Evolutionary conservation across 1,284 basidiomycete species (phyloP).

Genomic region (Ceratobasidium sp.): DNA sequence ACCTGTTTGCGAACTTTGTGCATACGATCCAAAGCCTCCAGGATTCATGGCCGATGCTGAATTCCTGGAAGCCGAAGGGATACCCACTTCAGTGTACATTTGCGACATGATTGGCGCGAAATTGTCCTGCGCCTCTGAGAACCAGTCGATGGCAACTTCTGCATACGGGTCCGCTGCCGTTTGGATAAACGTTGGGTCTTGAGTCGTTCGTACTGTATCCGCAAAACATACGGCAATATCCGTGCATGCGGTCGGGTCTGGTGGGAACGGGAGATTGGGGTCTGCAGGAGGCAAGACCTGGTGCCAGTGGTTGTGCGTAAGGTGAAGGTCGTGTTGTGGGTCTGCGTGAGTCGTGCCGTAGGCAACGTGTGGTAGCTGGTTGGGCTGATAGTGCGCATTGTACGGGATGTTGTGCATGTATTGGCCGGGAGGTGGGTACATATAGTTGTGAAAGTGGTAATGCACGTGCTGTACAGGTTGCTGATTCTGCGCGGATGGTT

Average conservation of each 20-base stretch:
- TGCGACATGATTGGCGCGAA: conserved; percentile 10
- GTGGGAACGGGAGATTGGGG: conserved; percentile 29
- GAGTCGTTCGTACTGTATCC: conserved; percentile 14
- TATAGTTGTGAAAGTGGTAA: neutral
- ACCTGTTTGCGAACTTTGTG: too few species aligned
- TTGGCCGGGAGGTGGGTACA: neutral
- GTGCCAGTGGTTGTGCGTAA: conserved; percentile 26
- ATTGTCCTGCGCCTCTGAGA: neutral
- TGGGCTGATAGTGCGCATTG: neutral
- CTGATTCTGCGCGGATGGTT: neutral
- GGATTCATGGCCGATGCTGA: neutral
- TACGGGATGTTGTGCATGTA: neutral
- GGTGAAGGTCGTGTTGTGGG: conserved; percentile 26
- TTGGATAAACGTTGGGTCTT: conserved; percentile 24
- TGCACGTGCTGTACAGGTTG: conserved; percentile 8
- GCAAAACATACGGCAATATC: conserved; percentile 32
- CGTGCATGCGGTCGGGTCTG: conserved; percentile 27
- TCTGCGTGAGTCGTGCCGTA: conserved; percentile 20
- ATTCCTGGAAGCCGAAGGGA: neutral
- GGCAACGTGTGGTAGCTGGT: conserved; percentile 20
- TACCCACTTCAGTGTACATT: neutral
- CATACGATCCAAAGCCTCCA: neutral
- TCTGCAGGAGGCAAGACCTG: conserved; percentile 19
- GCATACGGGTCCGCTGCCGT: conserved; percentile 19
- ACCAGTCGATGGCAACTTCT: conserved; percentile 8